phyloP scores from a whole-genome alignment of 2,329 filamentous ascomycete genomes.

The Penicillium sp. region DNA sequence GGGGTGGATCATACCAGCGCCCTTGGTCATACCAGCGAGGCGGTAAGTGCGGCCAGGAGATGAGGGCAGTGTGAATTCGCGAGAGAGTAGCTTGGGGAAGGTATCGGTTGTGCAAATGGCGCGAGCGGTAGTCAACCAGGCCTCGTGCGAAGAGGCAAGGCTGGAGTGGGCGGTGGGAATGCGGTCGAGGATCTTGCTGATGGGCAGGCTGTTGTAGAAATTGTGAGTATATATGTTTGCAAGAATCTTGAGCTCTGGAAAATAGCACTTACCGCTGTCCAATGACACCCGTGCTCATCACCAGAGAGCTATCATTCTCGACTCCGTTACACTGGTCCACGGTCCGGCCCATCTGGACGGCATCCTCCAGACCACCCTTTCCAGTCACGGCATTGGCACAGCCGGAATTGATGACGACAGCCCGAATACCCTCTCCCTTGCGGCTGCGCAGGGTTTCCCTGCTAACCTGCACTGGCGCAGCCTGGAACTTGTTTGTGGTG shows the following conservation, averaged over 20 bases:
- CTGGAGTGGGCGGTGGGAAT: conserved; percentile 76
- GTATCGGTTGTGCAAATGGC: conserved; percentile 99
- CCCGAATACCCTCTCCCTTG: conserved; percentile 69
- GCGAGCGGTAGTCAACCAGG: conserved; percentile 84
- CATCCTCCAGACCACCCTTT: conserved; percentile 85
- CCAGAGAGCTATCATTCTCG: conserved; percentile 69
- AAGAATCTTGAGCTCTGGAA: not conserved
- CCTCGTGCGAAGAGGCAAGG: conserved; percentile 74
- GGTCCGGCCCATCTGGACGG: conserved; percentile 76
- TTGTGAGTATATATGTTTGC: conserved; percentile 2
- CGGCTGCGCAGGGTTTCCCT: conserved; percentile 70
- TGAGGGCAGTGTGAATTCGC: conserved; percentile 80
- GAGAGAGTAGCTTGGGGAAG: conserved; percentile 92
- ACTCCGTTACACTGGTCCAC: conserved; percentile 70
- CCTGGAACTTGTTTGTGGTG: conserved; percentile 98
- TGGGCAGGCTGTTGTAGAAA: conserved; percentile 67
- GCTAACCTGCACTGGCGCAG: conserved; percentile 89
- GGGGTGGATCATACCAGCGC: conserved; percentile 98
- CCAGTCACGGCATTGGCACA: conserved; percentile 98
- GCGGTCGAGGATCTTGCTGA: conserved; percentile 82
- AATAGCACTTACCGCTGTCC: conserved; percentile 71
- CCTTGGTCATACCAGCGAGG: conserved; percentile 95
- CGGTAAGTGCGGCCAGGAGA: conserved; percentile 75
- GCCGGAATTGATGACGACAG: conserved; percentile 90
- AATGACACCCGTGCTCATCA: conserved; percentile 99